phyloP scores from a whole-genome alignment of 2,329 filamentous ascomycete genomes.

The Fusarium virguliforme region DNA sequence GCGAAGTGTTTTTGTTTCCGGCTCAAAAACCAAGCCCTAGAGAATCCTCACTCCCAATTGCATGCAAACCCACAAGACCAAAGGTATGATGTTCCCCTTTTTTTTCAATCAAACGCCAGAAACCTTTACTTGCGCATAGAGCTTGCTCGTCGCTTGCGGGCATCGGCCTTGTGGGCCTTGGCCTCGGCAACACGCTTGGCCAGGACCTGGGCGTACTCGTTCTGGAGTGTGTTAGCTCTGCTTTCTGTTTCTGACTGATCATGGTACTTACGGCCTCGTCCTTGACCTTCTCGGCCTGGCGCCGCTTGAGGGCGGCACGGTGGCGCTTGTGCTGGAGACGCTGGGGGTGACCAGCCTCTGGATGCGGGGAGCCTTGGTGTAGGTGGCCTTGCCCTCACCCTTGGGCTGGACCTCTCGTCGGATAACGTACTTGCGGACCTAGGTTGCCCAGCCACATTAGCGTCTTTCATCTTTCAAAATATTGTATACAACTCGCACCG shows the following conservation, averaged over 20 bases:
- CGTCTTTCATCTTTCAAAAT: conserved; percentile 44
- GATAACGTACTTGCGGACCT: conserved; percentile 99
- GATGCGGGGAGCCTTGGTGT: conserved; percentile 99
- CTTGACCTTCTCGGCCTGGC: conserved; percentile 96
- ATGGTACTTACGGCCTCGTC: conserved; percentile 90
- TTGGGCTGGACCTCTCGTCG: conserved; percentile 98
- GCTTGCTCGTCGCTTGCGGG: conserved; percentile 96
- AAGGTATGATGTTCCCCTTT: conserved; percentile 55
- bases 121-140: conserved; percentile 88
- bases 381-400: conserved; percentile 96
- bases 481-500: conserved; percentile 47
- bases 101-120: conserved; percentile 56
- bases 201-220: conserved; percentile 96
- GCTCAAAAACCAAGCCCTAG: conserved; percentile 52
- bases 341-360: conserved; percentile 99
- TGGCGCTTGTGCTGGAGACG: conserved; percentile 99
- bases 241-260: fast-evolving
- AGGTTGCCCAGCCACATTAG: conserved; percentile 61
- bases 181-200: conserved; percentile 98
- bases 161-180: conserved; percentile 93
- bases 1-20: conserved; percentile 31
- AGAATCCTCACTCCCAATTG: conserved; percentile 60
- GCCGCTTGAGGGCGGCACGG: conserved; percentile 97
- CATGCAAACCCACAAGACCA: conserved; percentile 60
- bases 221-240: conserved; percentile 67